Conservation (phyloP, 345 rosid species). For the Bruguiera sexangula region DNA sequence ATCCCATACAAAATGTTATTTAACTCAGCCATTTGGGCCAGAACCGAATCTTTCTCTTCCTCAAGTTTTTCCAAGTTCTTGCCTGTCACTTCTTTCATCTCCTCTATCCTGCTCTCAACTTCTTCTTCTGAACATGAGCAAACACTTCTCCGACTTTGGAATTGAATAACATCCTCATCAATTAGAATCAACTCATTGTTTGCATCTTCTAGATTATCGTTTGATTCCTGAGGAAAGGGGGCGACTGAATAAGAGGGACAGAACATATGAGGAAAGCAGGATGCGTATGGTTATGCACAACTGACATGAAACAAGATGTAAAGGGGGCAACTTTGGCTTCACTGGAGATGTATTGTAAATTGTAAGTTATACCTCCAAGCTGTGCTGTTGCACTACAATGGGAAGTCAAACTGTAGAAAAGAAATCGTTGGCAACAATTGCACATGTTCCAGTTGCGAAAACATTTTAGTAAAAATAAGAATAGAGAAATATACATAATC, state of each 20-base stretch:
- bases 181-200: conserved; percentile 86
- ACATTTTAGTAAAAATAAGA: too few species aligned
- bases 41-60: conserved; percentile 61
- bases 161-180: conserved; percentile 79
- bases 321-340: too few species aligned
- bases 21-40: conserved; percentile 65
- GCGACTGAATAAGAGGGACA: background rate
- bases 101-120: conserved; percentile 78
- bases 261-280: too few species aligned
- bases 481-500: too few species aligned
- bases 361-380: too few species aligned
- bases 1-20: conserved; percentile 86
- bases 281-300: too few species aligned
- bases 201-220: conserved; percentile 86
- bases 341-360: too few species aligned
- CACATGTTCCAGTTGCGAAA: too few species aligned
- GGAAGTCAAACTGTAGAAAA: too few species aligned
- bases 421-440: too few species aligned
- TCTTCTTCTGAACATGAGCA: conserved; percentile 81
- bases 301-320: too few species aligned
- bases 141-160: conserved; percentile 87
- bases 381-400: too few species aligned
- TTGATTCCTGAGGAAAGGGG: conserved; percentile 52
- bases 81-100: conserved; percentile 60
- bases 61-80: conserved; percentile 64